A percentile compares a stretch with the other conserved stretches of the same genome.
Evolutionary conservation across 331 rosid species (phyloP).

Genomic region (Acacia pycnantha): DNA sequence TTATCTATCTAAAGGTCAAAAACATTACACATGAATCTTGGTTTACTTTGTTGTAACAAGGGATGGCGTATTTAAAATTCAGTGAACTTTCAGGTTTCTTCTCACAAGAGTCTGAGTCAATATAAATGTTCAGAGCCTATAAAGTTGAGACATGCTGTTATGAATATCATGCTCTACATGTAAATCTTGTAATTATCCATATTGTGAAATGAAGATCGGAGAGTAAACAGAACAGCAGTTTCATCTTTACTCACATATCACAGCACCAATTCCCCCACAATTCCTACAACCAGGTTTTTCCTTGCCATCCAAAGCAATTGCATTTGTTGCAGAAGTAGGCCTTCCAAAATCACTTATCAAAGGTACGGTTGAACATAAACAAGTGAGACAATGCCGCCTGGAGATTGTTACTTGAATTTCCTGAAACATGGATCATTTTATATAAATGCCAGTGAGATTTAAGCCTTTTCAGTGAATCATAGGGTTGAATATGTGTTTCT

Average conservation of each 20-base stretch:
- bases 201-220: not conserved
- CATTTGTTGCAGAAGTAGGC: slow-evolving; percentile 39
- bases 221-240: not conserved
- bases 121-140: not conserved
- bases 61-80: not conserved
- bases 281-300: slow-evolving; percentile 78
- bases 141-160: no score
- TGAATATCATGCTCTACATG: not conserved
- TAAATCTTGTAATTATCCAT: not conserved
- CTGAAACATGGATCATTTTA: slow-evolving; percentile 29
- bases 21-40: not conserved
- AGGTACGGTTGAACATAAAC: slow-evolving; percentile 63
- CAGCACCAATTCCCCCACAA: slow-evolving; percentile 88
- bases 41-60: not conserved
- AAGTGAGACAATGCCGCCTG: slow-evolving; percentile 72
- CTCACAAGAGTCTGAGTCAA: not conserved
- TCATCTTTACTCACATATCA: slow-evolving; percentile 61
- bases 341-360: slow-evolving; percentile 39
- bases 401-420: slow-evolving; percentile 45
- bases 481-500: not conserved
- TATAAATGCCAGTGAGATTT: not conserved
- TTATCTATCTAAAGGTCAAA: slow-evolving; percentile 4
- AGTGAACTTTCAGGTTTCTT: not conserved
- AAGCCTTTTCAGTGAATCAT: not conserved
- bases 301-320: slow-evolving; percentile 53